A percentile compares a stretch with the other conserved stretches of the same genome.
Conservation (phyloP, 2,329 filamentous ascomycete genomes). For the Venturia pyrina region DNA sequence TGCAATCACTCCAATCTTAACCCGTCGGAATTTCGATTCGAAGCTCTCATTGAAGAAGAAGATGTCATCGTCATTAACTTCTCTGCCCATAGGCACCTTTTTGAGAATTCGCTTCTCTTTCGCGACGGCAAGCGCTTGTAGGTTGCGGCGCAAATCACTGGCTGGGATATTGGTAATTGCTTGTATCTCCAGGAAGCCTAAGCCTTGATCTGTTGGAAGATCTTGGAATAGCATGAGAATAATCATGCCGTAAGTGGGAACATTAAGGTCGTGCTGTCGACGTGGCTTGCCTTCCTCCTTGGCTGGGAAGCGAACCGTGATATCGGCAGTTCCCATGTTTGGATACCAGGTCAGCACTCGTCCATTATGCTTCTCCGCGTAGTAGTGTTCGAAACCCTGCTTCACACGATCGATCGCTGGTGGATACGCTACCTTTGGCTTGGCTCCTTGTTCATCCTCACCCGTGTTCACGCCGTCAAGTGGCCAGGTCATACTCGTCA, state of each 20-base stretch:
- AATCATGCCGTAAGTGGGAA: conserved; percentile 87
- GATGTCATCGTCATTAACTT: conserved; percentile 62
- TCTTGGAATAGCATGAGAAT: conserved; percentile 86
- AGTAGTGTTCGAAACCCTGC: conserved; percentile 80
- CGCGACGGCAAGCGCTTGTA: conserved; percentile 73
- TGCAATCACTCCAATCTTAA: conserved; percentile 79
- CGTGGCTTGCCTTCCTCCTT: conserved; percentile 55
- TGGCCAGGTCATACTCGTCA: conserved; percentile 94
- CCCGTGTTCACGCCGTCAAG: conserved; percentile 67
- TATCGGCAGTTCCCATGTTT: conserved; percentile 72
- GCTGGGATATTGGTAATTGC: conserved; percentile 68
- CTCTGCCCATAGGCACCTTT: conserved; percentile 72
- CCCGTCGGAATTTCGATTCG: conserved; percentile 70
- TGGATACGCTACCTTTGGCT: conserved; percentile 57
- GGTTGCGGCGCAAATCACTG: conserved; percentile 61
- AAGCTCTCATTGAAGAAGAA: conserved; percentile 81
- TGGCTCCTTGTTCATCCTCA: conserved; percentile 40
- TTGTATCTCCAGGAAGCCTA: conserved; percentile 70
- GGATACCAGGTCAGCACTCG: conserved; percentile 77
- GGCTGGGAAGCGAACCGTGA: conserved; percentile 68
- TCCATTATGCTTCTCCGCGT: conserved; percentile 77
- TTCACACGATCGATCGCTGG: conserved; percentile 63
- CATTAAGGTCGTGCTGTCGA: conserved; percentile 78
- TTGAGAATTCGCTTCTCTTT: conserved; percentile 72
- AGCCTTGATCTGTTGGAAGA: conserved; percentile 39